These are phyloP conservation scores for Fimicolochytrium jonesii DNA, from an alignment of 192 early-diverging fungal genomes.

Conservation along the genomic window DNA sequence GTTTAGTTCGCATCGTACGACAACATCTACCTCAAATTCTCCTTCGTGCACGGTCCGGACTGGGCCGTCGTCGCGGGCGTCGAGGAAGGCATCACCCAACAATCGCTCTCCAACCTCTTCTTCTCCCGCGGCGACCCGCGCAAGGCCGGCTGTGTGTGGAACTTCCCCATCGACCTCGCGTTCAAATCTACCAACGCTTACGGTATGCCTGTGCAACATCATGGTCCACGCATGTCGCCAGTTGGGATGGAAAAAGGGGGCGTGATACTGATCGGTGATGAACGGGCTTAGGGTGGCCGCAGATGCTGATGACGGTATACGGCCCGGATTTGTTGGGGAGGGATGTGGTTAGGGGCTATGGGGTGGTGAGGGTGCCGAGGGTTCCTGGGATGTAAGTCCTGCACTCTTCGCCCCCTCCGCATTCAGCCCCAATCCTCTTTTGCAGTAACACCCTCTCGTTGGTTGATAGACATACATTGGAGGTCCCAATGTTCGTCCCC, in stretches of 20 bases:
- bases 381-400: constrained; percentile 16
- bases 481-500: constrained; percentile 49
- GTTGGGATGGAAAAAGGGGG: no score
- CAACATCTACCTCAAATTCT: constrained; percentile 61
- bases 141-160: constrained; percentile 55
- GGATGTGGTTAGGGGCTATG: constrained; percentile 63
- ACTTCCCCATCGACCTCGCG: constrained; percentile 55
- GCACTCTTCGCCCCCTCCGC: no score
- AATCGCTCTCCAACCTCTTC: constrained; percentile 27
- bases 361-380: constrained; percentile 28
- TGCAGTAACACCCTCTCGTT: neutral
- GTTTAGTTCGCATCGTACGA: constrained; percentile 47
- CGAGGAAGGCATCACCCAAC: constrained; percentile 58
- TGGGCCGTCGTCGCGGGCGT: constrained; percentile 49
- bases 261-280: no score
- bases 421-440: no score
- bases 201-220: constrained; percentile 31
- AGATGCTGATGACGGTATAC: constrained; percentile 53
- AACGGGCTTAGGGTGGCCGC: constrained; percentile 62
- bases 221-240: neutral
- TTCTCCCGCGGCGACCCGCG: constrained; percentile 18
- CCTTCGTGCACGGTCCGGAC: constrained; percentile 52
- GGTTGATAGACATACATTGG: constrained; percentile 37
- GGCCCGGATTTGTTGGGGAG: constrained; percentile 55
- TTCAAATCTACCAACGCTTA: constrained; percentile 58